A percentile compares a stretch with the other conserved stretches of the same genome.
These are phyloP conservation scores for Colletotrichum lupini DNA, from an alignment of 2,329 filamentous ascomycete species.

Conservation along the genomic window DNA sequence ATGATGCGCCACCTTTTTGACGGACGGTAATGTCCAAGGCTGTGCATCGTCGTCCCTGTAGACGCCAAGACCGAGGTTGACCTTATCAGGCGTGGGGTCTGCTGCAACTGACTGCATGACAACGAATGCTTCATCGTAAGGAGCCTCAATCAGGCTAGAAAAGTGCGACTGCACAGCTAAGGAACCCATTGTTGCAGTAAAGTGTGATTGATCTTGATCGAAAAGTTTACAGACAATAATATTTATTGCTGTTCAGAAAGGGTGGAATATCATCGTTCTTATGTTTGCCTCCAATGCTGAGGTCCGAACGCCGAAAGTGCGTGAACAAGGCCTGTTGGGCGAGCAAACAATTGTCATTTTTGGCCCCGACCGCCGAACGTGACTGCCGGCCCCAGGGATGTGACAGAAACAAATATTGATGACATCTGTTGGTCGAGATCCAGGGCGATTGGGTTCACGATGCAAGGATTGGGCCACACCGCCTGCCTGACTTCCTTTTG, in stretches of 20 bases:
- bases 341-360: neutral
- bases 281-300: neutral
- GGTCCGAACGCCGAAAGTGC: neutral
- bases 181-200: neutral
- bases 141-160: neutral
- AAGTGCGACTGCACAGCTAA: neutral
- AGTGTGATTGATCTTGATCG: neutral
- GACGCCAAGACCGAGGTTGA: slow-evolving; percentile 16
- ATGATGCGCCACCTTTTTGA: neutral
- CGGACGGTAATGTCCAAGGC: slow-evolving; percentile 1
- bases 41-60: slow-evolving; percentile 12
- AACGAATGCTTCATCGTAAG: neutral
- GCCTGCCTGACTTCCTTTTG: neutral
- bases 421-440: neutral
- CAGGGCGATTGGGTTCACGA: neutral
- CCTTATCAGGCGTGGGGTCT: neutral
- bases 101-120: neutral
- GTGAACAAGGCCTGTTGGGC: neutral
- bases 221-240: neutral
- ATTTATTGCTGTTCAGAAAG: neutral
- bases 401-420: neutral
- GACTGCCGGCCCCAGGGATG: neutral
- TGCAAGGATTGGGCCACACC: neutral
- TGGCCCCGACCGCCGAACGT: neutral
- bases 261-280: neutral